A percentile compares a stretch with the other conserved stretches of the same genome.
phyloP scores from a whole-genome alignment of 2,329 filamentous ascomycete species.

The Alternaria brassicicola region DNA sequence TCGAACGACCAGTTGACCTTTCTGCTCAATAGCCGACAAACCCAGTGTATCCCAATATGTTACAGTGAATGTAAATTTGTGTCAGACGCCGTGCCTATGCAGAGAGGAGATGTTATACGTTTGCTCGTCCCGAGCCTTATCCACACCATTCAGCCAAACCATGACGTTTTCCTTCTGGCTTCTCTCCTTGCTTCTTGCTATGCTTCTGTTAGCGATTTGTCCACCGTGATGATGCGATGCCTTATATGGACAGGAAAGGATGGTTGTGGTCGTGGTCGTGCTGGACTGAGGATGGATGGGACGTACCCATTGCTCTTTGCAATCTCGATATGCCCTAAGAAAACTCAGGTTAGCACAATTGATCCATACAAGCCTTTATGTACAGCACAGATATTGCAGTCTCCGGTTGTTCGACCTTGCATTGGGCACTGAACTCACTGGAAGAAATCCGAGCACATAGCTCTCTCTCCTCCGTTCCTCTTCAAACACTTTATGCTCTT shows the following conservation, averaged over 20 bases:
- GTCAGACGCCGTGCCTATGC: slow-evolving; percentile 21
- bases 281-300: neutral
- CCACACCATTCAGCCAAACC: slow-evolving; percentile 22
- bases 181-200: slow-evolving; percentile 34
- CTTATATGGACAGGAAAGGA: neutral
- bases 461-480: slow-evolving; percentile 82
- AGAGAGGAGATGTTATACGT: slow-evolving; percentile 19
- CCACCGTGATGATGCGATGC: neutral
- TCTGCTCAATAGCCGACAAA: neutral
- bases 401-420: neutral
- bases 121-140: neutral
- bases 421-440: slow-evolving; percentile 63
- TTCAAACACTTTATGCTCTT: slow-evolving; percentile 86
- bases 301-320: slow-evolving; percentile 91
- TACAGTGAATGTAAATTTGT: neutral
- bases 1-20: neutral
- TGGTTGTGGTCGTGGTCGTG: neutral
- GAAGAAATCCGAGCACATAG: slow-evolving; percentile 95
- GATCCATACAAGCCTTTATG: neutral
- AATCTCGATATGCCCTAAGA: slow-evolving; percentile 86
- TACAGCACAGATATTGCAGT: neutral
- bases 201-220: slow-evolving; percentile 4
- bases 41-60: neutral
- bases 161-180: slow-evolving; percentile 27
- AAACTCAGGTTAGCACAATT: neutral